Base-by-base conservation (phyloP, 208 protist species). In the Novymonas esmeraldas region DNA sequence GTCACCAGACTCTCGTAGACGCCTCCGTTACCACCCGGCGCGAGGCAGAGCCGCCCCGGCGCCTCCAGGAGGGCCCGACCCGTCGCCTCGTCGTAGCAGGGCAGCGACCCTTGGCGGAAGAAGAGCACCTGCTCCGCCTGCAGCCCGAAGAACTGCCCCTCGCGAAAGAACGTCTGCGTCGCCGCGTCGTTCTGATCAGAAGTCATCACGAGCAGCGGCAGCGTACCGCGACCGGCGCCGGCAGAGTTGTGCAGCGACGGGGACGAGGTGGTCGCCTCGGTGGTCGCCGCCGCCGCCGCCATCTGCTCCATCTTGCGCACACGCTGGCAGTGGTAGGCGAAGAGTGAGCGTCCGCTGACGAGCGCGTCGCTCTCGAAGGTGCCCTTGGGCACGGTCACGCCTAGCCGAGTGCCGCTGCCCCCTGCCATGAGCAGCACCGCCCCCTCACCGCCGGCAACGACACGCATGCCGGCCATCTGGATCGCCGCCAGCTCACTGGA, bases 341-440 rank as follows among this genome's bases (percentile, higher is more conserved):
- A 99, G 9, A 99, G 82, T 5, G 94, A 96, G 16, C 70, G 69
- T 0, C 41, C 45, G 13, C 70, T 67, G 39, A 95, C 66, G 46
- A 96, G 88, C 26, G 73, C 66, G 14, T 70, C 67, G 61, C 78
- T 89, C 61, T 73, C 70, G 54, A 96, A 93, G 29, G 96, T 66
- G 0, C 98, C 98, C 79, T 99, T 99, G 6, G 98, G 99, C 2
- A 97, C 68, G 13, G 69, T 71, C 22, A 90, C 91, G 20, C 98
- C 98, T 10, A 99, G 91, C 9, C 99, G 89, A 9, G 98, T 99
- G 42, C 98, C 98, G 78, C 99, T 98, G 31, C 99, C 99, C 36
- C 99, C 99, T 0, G 99, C 98, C 34, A 99, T 79, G 24, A 99
- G 78, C 16, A 99, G 59, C 46, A 98, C 85, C 7, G 89, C 98